Evolutionary conservation across 352 stramenopile genomes (phyloP).

Genomic region (Globisporangium perplexum): DNA sequence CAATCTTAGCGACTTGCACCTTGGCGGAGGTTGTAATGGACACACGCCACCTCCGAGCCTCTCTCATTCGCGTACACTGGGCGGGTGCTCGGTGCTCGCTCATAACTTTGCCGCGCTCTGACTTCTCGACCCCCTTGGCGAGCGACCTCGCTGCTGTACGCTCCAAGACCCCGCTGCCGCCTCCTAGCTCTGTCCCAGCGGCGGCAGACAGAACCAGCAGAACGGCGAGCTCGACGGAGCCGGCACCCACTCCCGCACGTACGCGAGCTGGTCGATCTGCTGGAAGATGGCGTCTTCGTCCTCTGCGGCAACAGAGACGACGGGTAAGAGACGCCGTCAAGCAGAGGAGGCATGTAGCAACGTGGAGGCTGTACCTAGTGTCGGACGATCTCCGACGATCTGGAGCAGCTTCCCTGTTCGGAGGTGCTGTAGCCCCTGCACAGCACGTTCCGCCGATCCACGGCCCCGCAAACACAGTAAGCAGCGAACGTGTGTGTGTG

Average conservation of each 20-base stretch:
- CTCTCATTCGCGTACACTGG: too few species aligned
- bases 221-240: slow-evolving; percentile 25
- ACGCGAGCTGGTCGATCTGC: slow-evolving; percentile 62
- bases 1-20: too few species aligned
- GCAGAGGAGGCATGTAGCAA: neutral
- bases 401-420: slow-evolving; percentile 36
- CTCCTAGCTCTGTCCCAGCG: neutral
- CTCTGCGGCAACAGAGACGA: slow-evolving; percentile 24
- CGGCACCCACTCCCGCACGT: slow-evolving; percentile 42
- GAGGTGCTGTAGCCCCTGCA: slow-evolving; percentile 44
- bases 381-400: slow-evolving; percentile 35
- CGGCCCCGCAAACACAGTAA: neutral
- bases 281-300: slow-evolving; percentile 70
- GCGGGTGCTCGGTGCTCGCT: too few species aligned
- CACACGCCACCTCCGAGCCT: too few species aligned
- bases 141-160: too few species aligned
- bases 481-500: neutral
- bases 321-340: neutral
- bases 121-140: too few species aligned
- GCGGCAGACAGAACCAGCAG: slow-evolving; percentile 24
- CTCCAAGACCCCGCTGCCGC: too few species aligned
- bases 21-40: too few species aligned
- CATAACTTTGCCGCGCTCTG: too few species aligned
- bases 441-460: slow-evolving; percentile 2
- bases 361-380: slow-evolving; percentile 26